A percentile compares a stretch with the other conserved stretches of the same genome.
Evolutionary conservation across 257 asterid species (phyloP).

Genomic region (Ballota nigra): DNA sequence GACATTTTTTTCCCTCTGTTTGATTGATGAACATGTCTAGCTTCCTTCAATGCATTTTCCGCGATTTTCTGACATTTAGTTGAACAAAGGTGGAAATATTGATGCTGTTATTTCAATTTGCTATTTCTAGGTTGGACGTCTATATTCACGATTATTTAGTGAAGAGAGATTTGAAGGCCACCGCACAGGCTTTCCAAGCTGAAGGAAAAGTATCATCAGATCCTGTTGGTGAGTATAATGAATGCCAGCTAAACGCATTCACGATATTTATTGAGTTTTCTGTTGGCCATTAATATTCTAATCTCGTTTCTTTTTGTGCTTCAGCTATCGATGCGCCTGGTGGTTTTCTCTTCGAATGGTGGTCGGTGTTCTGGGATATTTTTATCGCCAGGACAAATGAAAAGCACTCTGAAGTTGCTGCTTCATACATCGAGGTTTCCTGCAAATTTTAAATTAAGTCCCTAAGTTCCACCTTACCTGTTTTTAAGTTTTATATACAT

Average conservation of each 20-base stretch:
- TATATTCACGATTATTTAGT: constrained; percentile 93
- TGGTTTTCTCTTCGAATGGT: constrained; percentile 98
- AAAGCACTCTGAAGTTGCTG: constrained; percentile 98
- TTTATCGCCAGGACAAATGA: constrained; percentile 97
- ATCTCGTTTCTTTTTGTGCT: constrained; percentile 12
- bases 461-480: neutral
- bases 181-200: constrained; percentile 96
- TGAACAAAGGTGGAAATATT: neutral
- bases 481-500: constrained; percentile 6
- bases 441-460: neutral
- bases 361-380: constrained; percentile 99
- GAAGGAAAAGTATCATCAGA: constrained; percentile 99
- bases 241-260: neutral
- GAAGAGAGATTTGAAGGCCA: constrained; percentile 91
- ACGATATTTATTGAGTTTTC: neutral
- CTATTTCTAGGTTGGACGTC: constrained; percentile 77
- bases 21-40: neutral
- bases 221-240: constrained; percentile 75
- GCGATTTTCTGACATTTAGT: neutral
- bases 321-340: constrained; percentile 99
- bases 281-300: neutral
- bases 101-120: constrained; percentile 14
- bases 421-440: constrained; percentile 96
- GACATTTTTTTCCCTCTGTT: neutral
- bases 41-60: neutral